Evolutionary conservation across 139 green algal genomes (phyloP).

Genomic region (Chlamydomonas incerta): DNA sequence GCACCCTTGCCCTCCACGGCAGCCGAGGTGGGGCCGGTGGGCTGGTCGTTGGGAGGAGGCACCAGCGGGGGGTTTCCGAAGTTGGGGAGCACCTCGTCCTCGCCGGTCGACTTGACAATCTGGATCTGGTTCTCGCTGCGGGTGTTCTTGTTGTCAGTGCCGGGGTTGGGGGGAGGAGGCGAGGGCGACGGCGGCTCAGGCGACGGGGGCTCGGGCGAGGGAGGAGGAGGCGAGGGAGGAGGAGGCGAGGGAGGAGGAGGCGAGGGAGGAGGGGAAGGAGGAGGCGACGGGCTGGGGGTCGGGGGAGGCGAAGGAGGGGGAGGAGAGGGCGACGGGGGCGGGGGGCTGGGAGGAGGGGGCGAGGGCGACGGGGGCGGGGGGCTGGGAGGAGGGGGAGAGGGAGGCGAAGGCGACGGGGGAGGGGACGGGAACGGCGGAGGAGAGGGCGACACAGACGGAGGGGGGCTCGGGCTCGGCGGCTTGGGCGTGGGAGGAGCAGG

Average conservation of each 20-base stretch:
- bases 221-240: background rate
- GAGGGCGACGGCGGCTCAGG: background rate
- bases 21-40: background rate
- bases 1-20: background rate
- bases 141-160: background rate
- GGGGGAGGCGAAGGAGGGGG: background rate
- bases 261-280: background rate
- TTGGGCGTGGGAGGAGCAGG: background rate
- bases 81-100: conserved; percentile 11
- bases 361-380: background rate
- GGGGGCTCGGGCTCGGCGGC: no score
- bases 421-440: background rate
- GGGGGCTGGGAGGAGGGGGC: background rate
- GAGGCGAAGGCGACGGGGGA: background rate
- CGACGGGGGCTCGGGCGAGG: background rate
- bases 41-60: background rate
- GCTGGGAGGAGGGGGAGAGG: background rate
- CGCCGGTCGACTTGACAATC: background rate
- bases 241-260: background rate
- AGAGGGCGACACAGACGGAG: no score
- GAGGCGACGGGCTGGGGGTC: background rate
- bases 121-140: background rate
- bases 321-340: background rate
- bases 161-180: background rate
- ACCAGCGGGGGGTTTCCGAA: background rate